These are phyloP conservation scores for Stephanodiscus minutulus DNA, from an alignment of 108 stramenopile species.

Conservation along the genomic window DNA sequence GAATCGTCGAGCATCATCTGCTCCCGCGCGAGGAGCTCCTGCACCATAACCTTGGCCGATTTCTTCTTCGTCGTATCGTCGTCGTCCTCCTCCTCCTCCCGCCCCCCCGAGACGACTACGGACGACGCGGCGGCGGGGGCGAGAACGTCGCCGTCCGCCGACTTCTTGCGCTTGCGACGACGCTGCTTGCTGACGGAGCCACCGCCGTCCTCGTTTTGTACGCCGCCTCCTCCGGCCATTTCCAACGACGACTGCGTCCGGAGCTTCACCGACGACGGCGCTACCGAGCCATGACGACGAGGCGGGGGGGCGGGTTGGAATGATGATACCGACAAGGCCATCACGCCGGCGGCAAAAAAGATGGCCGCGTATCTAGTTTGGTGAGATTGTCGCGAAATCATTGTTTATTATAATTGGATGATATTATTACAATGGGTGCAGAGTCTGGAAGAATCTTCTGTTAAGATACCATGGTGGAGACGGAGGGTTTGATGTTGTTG, in stretches of 20 bases:
- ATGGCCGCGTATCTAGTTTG: not conserved
- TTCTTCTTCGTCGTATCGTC: conserved; percentile 3
- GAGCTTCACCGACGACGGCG: not conserved
- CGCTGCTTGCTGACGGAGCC: conserved; percentile 26
- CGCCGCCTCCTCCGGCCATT: conserved; percentile 16
- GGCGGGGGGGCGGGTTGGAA: not conserved
- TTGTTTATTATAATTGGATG: not conserved
- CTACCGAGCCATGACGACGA: not conserved
- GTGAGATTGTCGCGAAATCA: not conserved
- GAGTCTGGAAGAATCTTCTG: too few species aligned
- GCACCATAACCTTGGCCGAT: conserved; percentile 26
- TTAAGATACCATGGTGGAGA: too few species aligned
- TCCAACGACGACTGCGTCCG: not conserved
- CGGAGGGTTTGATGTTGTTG: too few species aligned
- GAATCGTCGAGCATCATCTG: conserved; percentile 40
- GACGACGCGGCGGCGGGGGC: conserved; percentile 12
- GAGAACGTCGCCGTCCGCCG: not conserved
- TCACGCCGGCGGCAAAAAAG: conserved; percentile 1
- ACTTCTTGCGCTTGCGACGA: conserved; percentile 49
- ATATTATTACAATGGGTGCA: too few species aligned
- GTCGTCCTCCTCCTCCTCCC: not conserved
- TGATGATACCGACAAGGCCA: conserved; percentile 9
- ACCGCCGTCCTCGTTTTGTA: not conserved
- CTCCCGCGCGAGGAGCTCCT: conserved; percentile 39
- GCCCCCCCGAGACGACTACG: not conserved